phyloP scores from a whole-genome alignment of 1,284 basidiomycete genomes.

The Trametes versicolor region DNA sequence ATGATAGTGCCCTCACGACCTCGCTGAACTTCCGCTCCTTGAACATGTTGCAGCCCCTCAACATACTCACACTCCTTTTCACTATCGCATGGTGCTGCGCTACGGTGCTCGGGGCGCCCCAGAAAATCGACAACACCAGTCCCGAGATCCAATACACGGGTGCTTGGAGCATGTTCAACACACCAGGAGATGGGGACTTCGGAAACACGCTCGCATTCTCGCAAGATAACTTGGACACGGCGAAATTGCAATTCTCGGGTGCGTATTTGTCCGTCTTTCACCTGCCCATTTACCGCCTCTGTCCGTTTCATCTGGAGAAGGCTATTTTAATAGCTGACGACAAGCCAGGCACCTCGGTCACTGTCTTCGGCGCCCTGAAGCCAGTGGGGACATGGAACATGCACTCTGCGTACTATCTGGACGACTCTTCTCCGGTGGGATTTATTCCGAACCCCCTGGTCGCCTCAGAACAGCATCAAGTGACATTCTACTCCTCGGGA shows the following conservation, averaged over 20 bases:
- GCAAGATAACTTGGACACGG: background rate
- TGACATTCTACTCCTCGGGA: conserved; percentile 18
- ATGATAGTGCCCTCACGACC: no score
- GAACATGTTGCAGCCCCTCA: background rate
- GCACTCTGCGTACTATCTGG: conserved; percentile 24
- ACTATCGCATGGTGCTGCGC: background rate
- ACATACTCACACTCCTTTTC: background rate
- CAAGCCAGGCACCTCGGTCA: conserved; percentile 16
- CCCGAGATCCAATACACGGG: background rate
- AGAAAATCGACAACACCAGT: background rate
- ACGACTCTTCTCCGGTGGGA: conserved; percentile 2
- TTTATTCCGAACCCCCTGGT: conserved; percentile 8
- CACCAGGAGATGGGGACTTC: background rate
- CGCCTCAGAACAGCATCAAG: conserved; percentile 6
- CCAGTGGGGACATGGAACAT: conserved; percentile 23
- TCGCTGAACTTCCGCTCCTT: background rate
- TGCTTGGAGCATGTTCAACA: background rate
- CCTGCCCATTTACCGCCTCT: no score
- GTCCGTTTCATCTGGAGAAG: no score
- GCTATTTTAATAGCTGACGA: background rate
- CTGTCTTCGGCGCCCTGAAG: conserved; percentile 21
- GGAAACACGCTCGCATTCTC: background rate
- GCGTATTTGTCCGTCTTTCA: no score
- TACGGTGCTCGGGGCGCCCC: background rate
- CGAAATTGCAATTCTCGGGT: background rate